phyloP scores from a whole-genome alignment of 208 protist genomes.

The Acanthamoeba sp. region DNA sequence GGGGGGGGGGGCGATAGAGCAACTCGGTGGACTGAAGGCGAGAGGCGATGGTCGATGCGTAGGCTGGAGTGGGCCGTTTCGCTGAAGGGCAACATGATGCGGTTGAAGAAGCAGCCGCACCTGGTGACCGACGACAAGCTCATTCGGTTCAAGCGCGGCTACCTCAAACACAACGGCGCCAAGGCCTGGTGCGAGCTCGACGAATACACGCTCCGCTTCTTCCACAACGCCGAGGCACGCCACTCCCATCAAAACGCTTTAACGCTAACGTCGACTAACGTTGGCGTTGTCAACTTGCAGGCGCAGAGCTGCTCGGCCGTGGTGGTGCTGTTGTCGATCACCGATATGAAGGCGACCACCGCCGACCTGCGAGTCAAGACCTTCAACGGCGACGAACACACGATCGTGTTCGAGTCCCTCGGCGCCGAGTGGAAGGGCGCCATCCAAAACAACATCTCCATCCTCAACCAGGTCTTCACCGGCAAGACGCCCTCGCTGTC shows the following conservation, averaged over 20 bases:
- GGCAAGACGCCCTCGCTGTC: neutral
- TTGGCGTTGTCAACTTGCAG: neutral
- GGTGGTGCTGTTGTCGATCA: neutral
- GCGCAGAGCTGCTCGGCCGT: neutral
- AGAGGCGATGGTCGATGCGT: no score
- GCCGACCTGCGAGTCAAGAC: neutral
- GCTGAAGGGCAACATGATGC: neutral
- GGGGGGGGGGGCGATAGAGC: no score
- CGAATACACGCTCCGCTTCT: neutral
- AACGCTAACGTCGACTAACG: neutral
- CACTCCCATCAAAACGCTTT: neutral
- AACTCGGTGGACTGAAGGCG: no score
- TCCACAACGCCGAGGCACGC: neutral
- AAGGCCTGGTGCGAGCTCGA: constrained; percentile 38
- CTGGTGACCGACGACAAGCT: neutral
- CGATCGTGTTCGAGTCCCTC: neutral
- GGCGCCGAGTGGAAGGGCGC: neutral
- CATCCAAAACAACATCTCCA: neutral
- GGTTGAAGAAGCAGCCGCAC: neutral
- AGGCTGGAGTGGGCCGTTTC: neutral
- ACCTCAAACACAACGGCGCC: neutral
- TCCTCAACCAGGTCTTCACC: neutral
- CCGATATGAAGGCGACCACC: neutral
- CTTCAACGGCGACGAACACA: neutral
- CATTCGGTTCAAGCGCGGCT: neutral